These are phyloP conservation scores for Xylaria sp. DNA, from an alignment of 2,329 filamentous ascomycete genomes.

Conservation along the genomic window DNA sequence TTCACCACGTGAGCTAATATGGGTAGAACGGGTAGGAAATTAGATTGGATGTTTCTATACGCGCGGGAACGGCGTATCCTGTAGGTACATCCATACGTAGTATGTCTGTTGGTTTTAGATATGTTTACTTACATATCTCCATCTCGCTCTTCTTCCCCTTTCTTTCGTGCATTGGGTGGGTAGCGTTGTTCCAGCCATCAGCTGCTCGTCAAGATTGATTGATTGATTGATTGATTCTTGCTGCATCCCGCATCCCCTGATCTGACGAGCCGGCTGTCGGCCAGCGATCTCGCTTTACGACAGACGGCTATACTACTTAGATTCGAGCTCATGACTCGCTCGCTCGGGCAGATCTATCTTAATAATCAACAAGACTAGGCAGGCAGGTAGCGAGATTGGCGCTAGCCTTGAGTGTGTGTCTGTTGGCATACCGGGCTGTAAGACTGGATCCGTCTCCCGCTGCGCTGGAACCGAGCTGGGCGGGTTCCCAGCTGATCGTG, in stretches of 20 bases:
- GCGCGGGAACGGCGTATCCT: not conserved
- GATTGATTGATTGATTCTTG: not conserved
- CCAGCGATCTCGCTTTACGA: slow-evolving; percentile 14
- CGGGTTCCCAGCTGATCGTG: not conserved
- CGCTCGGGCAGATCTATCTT: slow-evolving; percentile 15
- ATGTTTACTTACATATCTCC: too few relatives aligned
- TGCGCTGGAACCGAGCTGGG: slow-evolving; percentile 31
- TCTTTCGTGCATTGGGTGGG: too few relatives aligned
- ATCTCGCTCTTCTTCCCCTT: too few relatives aligned
- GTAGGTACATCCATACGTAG: too few relatives aligned
- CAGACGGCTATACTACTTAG: not conserved
- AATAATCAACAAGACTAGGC: not conserved
- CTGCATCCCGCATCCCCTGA: slow-evolving; percentile 14
- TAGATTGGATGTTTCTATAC: not conserved
- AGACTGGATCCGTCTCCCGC: slow-evolving; percentile 23
- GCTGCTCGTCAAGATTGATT: slow-evolving; percentile 6
- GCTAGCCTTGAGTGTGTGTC: slow-evolving; percentile 12
- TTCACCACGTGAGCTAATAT: slow-evolving; percentile 35
- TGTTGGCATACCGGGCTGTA: slow-evolving; percentile 2
- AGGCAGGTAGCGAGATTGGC: not conserved
- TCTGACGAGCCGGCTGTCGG: slow-evolving; percentile 16
- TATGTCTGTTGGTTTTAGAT: too few relatives aligned
- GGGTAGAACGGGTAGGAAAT: not conserved
- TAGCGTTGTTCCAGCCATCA: not conserved
- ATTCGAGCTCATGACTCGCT: slow-evolving; percentile 16